A percentile compares a stretch with the other conserved stretches of the same genome.
These are phyloP conservation scores for Cyberlindnera veronae DNA, from an alignment of 805 yeast species.

Conservation along the genomic window DNA sequence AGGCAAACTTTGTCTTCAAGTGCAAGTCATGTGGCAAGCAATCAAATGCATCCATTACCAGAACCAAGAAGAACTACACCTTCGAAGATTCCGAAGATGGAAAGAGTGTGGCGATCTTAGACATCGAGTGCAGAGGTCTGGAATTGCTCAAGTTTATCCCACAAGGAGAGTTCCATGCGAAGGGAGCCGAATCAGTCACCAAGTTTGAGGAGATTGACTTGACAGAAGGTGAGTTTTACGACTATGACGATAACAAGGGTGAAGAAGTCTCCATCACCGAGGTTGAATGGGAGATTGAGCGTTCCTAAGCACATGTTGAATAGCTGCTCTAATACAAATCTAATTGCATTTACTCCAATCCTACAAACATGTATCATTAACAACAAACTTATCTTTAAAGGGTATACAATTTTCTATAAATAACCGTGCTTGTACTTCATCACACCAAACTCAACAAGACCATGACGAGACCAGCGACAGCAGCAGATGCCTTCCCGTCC, in stretches of 20 bases:
- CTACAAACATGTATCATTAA: too few relatives aligned
- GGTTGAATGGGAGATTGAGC: slow-evolving; percentile 58
- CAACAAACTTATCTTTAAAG: too few relatives aligned
- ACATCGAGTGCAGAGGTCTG: slow-evolving; percentile 83
- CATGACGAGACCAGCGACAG: background rate
- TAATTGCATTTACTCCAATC: too few relatives aligned
- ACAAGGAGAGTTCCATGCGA: slow-evolving; percentile 56
- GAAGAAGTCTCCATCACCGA: slow-evolving; percentile 81
- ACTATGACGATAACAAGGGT: slow-evolving; percentile 82
- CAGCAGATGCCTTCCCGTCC: background rate
- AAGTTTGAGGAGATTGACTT: slow-evolving; percentile 64
- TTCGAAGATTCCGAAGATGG: slow-evolving; percentile 31
- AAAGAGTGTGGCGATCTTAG: slow-evolving; percentile 48
- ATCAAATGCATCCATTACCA: slow-evolving; percentile 25
- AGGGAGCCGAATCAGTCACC: slow-evolving; percentile 49
- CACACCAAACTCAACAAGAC: background rate
- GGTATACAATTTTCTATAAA: too few relatives aligned
- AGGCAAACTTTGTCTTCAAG: slow-evolving; percentile 76
- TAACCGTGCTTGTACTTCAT: background rate
- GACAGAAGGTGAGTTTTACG: slow-evolving; percentile 87
- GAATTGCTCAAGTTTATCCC: slow-evolving; percentile 69
- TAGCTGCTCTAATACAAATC: too few relatives aligned
- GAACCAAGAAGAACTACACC: slow-evolving; percentile 21
- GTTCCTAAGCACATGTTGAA: slow-evolving; percentile 12
- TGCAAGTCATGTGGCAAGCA: slow-evolving; percentile 58